Percentiles rank a stretch among this genome's conserved stretches.
Conservation (phyloP, 169 alveolate species). For the Cryptosporidium sp. region DNA sequence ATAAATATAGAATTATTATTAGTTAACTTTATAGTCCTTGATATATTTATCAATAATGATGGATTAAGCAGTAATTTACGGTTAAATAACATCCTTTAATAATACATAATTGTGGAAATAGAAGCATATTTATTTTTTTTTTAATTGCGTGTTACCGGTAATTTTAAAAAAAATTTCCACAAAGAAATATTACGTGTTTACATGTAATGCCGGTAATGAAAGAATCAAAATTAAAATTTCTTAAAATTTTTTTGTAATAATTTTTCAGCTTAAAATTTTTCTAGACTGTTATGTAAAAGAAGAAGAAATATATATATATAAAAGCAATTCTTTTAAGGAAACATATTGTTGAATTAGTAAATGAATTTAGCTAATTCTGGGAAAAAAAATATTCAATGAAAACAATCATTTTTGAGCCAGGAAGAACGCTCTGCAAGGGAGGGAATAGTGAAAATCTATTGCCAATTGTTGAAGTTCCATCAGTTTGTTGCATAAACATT, state of each 20-base stretch:
- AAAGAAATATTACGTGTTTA: slow-evolving; percentile 10
- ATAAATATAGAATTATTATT: background rate
- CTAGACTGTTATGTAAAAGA: background rate
- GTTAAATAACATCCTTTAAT: background rate
- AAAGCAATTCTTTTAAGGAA: background rate
- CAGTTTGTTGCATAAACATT: slow-evolving; percentile 35
- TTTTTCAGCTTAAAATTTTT: background rate
- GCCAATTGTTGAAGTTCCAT: slow-evolving; percentile 59
- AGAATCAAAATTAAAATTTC: background rate
- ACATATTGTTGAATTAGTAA: background rate
- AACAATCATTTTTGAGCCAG: slow-evolving; percentile 46
- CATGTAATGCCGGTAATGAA: slow-evolving; percentile 13
- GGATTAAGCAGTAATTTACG: background rate
- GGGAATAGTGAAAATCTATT: slow-evolving; percentile 20
- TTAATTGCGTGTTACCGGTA: background rate
- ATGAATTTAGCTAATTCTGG: background rate
- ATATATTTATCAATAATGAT: background rate
- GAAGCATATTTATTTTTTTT: background rate
- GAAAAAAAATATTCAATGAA: slow-evolving; percentile 11
- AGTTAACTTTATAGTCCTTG: background rate
- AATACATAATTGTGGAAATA: background rate
- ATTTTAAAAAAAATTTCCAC: background rate
- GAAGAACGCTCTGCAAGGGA: slow-evolving; percentile 50
- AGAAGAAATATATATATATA: background rate
- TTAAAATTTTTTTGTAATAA: background rate